phyloP scores from a whole-genome alignment of 768 basidiomycete genomes.

The Mycena rebaudengoi region DNA sequence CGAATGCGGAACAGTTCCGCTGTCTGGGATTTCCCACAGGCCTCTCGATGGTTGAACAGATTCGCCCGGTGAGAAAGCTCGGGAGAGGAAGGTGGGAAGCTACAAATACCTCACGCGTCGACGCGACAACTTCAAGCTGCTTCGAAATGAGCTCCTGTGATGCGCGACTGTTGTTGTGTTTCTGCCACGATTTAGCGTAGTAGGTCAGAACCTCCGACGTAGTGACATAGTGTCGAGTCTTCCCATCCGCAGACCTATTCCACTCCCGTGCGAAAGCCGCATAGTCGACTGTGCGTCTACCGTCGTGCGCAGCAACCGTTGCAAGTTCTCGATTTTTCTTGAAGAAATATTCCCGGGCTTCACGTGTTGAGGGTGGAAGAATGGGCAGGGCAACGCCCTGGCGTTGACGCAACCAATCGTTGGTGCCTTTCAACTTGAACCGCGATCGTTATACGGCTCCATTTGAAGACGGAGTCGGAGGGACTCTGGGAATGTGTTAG shows the following conservation, averaged over 20 bases:
- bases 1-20: neutral
- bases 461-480: neutral
- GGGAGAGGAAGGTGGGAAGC: neutral
- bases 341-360: conserved; percentile 5
- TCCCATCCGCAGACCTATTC: conserved; percentile 12
- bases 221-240: conserved; percentile 1
- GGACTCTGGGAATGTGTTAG: neutral
- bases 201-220: neutral
- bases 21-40: neutral
- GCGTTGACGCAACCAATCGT: conserved; percentile 10
- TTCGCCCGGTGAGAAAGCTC: neutral
- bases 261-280: neutral
- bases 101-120: neutral
- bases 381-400: conserved; percentile 9
- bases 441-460: neutral
- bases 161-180: neutral
- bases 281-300: neutral
- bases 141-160: neutral
- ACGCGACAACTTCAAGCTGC: neutral
- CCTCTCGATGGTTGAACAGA: neutral
- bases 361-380: neutral
- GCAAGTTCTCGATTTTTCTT: neutral
- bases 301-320: neutral
- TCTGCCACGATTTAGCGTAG: neutral
- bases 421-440: neutral